These are phyloP conservation scores for Pseudogymnoascus sp. DNA, from an alignment of 2,329 filamentous ascomycete species.

Conservation along the genomic window DNA sequence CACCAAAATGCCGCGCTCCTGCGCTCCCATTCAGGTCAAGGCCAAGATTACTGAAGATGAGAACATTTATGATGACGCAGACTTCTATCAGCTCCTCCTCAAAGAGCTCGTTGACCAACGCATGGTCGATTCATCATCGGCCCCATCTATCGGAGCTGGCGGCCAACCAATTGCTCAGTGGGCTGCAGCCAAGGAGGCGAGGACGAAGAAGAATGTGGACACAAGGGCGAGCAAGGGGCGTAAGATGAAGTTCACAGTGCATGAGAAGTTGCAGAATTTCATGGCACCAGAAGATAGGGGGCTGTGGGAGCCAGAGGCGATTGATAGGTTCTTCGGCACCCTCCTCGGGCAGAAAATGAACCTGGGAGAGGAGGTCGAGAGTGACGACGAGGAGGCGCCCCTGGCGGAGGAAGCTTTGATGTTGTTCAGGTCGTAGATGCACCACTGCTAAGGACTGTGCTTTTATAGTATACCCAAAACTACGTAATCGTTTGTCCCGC, in stretches of 20 bases:
- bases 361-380: slow-evolving; percentile 50
- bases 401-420: slow-evolving; percentile 25
- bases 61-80: slow-evolving; percentile 80
- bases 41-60: slow-evolving; percentile 49
- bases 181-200: slow-evolving; percentile 66
- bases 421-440: slow-evolving; percentile 25
- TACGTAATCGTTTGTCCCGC: neutral
- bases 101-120: slow-evolving; percentile 91
- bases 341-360: slow-evolving; percentile 64
- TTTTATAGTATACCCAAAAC: neutral
- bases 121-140: slow-evolving; percentile 55
- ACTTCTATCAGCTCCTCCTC: slow-evolving; percentile 88
- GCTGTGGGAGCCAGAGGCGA: slow-evolving; percentile 70
- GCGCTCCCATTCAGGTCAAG: slow-evolving; percentile 61
- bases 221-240: slow-evolving; percentile 91
- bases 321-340: slow-evolving; percentile 69
- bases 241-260: slow-evolving; percentile 88
- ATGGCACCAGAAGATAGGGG: slow-evolving; percentile 86
- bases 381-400: slow-evolving; percentile 42
- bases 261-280: slow-evolving; percentile 96
- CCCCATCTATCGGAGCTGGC: slow-evolving; percentile 32
- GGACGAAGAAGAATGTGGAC: slow-evolving; percentile 77
- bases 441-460: neutral
- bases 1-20: slow-evolving; percentile 65
- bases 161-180: slow-evolving; percentile 50